phyloP scores from a whole-genome alignment of 2,329 filamentous ascomycete genomes.

The Ophiocordyceps robertsii region DNA sequence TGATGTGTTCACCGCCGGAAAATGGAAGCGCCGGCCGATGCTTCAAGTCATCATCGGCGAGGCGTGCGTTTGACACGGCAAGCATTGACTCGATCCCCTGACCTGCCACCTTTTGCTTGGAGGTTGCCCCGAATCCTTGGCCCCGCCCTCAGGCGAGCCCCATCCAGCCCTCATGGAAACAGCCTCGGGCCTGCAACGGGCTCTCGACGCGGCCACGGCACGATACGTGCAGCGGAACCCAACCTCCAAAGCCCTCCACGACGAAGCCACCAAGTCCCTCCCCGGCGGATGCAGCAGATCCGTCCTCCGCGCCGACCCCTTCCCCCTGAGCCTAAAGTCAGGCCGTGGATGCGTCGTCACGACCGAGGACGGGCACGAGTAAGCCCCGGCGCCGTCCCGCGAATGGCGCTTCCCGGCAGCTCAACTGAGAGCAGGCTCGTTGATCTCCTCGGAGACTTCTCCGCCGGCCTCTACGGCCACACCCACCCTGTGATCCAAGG shows the following conservation, averaged over 20 bases:
- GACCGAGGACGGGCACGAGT: slow-evolving; percentile 26
- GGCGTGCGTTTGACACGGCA: no score
- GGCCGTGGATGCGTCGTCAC: slow-evolving; percentile 20
- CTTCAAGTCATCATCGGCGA: no score
- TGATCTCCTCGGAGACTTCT: slow-evolving; percentile 50
- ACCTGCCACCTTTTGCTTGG: no score
- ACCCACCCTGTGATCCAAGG: slow-evolving; percentile 39
- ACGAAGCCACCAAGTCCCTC: slow-evolving; percentile 20
- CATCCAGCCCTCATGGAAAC: no score
- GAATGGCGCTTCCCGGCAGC: neutral
- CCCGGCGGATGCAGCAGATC: slow-evolving; percentile 34
- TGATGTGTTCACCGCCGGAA: no score
- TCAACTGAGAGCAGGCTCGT: slow-evolving; percentile 27
- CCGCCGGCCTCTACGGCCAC: slow-evolving; percentile 54
- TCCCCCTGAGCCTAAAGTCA: slow-evolving; percentile 26
- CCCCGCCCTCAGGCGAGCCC: no score
- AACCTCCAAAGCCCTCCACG: slow-evolving; percentile 22
- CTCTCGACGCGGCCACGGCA: slow-evolving; percentile 17
- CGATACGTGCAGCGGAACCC: slow-evolving; percentile 23
- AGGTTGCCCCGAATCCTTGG: no score
- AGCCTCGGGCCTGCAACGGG: slow-evolving; percentile 11
- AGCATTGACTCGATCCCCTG: no score
- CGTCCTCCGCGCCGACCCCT: slow-evolving; percentile 28
- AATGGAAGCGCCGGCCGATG: no score
- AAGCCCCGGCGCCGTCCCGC: slow-evolving; percentile 3